Evolutionary conservation across 2,329 filamentous ascomycete genomes (phyloP).

Genomic region (Beauveria scarabaeidicola): DNA sequence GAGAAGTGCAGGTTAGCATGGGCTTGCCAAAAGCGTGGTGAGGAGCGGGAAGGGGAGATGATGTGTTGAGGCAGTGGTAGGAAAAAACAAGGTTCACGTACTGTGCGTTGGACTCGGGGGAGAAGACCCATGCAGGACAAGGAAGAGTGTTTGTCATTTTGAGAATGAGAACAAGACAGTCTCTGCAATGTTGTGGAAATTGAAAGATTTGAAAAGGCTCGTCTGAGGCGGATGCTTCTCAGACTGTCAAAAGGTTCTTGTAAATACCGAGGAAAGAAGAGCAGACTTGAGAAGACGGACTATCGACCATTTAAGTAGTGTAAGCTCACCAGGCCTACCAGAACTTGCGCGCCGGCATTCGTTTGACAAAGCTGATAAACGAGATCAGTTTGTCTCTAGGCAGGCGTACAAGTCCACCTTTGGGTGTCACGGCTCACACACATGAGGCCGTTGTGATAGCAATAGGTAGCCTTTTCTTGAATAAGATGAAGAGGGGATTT

Average conservation of each 20-base stretch:
- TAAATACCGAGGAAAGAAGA: not conserved
- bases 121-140: not conserved
- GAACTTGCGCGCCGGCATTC: not conserved
- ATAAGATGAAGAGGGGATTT: too few relatives aligned
- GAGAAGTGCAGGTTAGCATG: not conserved
- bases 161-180: not conserved
- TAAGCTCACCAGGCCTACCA: not conserved
- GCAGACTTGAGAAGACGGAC: not conserved
- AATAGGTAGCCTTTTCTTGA: not conserved
- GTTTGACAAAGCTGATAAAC: not conserved
- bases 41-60: not conserved
- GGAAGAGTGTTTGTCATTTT: not conserved
- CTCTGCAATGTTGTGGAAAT: not conserved
- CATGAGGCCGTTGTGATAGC: not conserved
- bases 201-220: not conserved
- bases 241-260: not conserved
- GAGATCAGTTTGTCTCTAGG: not conserved
- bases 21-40: not conserved
- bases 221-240: not conserved
- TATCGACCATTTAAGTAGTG: not conserved
- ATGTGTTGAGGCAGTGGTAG: not conserved
- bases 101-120: slow-evolving; percentile 12
- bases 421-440: not conserved
- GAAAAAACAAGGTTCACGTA: not conserved
- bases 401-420: not conserved